These are phyloP conservation scores for Fusarium dimerum DNA, from an alignment of 2,329 filamentous ascomycete genomes.

Conservation along the genomic window DNA sequence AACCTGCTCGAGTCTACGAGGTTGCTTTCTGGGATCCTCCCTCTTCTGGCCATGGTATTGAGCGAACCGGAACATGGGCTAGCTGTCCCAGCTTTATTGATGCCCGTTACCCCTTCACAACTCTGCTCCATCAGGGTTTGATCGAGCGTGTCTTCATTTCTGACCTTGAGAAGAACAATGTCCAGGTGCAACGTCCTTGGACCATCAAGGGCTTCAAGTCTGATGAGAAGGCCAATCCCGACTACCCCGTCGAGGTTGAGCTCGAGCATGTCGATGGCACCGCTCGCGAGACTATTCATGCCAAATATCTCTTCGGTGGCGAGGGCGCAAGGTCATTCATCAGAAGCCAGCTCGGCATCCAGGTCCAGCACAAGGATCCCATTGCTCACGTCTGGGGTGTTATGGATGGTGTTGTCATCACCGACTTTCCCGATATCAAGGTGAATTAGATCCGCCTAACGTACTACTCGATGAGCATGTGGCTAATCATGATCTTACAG, in stretches of 20 bases:
- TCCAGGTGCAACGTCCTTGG: conserved; percentile 64
- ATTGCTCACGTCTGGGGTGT: conserved; percentile 75
- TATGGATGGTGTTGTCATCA: conserved; percentile 72
- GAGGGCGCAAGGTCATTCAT: conserved; percentile 71
- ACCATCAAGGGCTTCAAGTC: conserved; percentile 63
- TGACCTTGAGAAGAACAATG: conserved; percentile 63
- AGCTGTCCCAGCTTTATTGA: conserved; percentile 85
- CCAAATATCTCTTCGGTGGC: conserved; percentile 72
- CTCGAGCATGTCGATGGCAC: conserved; percentile 76
- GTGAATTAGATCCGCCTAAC: conserved; percentile 34
- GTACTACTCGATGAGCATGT: neutral
- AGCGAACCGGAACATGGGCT: conserved; percentile 74
- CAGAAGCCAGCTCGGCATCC: conserved; percentile 66
- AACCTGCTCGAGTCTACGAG: conserved; percentile 83
- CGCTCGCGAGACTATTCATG: conserved; percentile 63
- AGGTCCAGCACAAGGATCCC: conserved; percentile 70
- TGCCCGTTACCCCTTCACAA: conserved; percentile 70
- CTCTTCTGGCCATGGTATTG: conserved; percentile 56
- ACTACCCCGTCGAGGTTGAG: conserved; percentile 79
- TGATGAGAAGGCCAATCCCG: conserved; percentile 54
- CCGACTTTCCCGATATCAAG: conserved; percentile 77
- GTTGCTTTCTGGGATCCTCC: conserved; percentile 73
- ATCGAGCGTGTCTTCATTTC: conserved; percentile 71
- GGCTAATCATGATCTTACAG: conserved; percentile 49
- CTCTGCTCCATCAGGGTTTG: conserved; percentile 69